Conservation (phyloP, 2,329 filamentous ascomycete species). For the Myriosclerotinia curreyana region DNA sequence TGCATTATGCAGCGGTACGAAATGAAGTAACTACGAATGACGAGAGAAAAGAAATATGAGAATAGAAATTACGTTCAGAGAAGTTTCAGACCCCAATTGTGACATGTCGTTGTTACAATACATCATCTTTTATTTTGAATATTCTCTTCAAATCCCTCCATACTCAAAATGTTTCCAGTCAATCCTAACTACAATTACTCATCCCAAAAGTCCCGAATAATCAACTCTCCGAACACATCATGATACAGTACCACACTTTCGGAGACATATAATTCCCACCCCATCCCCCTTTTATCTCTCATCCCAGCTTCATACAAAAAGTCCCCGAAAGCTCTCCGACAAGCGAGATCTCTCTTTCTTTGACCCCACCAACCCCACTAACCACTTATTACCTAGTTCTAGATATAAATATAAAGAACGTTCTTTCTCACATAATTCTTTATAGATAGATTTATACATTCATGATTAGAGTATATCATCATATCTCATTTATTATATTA, state of each 20-base stretch:
- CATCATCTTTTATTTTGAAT: background rate
- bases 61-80: background rate
- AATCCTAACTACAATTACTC: background rate
- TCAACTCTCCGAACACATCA: background rate
- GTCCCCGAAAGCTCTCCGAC: constrained; percentile 31
- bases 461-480: background rate
- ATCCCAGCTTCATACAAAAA: constrained; percentile 22
- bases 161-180: background rate
- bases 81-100: background rate
- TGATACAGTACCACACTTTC: background rate
- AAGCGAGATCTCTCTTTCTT: constrained; percentile 26
- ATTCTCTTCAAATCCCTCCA: background rate
- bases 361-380: background rate
- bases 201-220: background rate
- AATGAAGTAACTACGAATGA: background rate
- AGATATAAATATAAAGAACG: background rate
- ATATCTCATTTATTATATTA: background rate
- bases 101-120: background rate
- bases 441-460: background rate
- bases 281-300: constrained; percentile 13
- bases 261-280: constrained; percentile 21
- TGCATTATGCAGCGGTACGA: background rate
- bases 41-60: background rate
- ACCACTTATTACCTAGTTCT: too few species aligned
- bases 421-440: background rate